Evolutionary conservation across 2,329 filamentous ascomycete species (phyloP).

Genomic region (Fusarium ambrosium): DNA sequence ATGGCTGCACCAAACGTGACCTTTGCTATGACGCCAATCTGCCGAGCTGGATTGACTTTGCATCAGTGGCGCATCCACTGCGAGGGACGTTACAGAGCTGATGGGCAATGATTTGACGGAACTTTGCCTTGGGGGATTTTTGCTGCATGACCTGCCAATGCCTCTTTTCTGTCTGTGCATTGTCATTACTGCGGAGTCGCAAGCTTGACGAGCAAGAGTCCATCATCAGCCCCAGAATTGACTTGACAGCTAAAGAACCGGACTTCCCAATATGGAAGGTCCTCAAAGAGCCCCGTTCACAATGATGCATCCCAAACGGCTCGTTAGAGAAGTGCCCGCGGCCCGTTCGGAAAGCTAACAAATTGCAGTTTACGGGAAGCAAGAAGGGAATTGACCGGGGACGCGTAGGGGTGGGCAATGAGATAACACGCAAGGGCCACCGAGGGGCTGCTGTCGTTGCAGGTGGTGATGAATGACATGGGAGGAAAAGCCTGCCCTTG

Average conservation of each 20-base stretch:
- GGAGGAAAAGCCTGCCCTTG: not conserved
- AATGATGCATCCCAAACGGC: not conserved
- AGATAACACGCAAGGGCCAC: conserved; percentile 5
- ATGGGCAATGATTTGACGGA: conserved; percentile 3
- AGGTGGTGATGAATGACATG: conserved; percentile 7
- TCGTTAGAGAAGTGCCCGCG: conserved; percentile 6
- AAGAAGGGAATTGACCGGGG: not conserved
- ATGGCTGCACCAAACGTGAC: not conserved
- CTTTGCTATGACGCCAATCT: conserved; percentile 2
- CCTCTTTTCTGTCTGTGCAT: not conserved
- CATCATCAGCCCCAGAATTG: conserved; percentile 1
- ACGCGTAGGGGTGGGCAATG: not conserved
- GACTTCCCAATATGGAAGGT: conserved; percentile 7
- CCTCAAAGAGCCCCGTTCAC: not conserved
- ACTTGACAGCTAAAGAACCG: not conserved
- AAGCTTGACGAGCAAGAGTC: not conserved
- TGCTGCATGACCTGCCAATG: conserved; percentile 1
- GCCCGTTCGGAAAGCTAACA: conserved; percentile 1
- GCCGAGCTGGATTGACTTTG: not conserved
- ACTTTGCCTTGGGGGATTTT: not conserved
- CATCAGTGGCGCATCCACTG: not conserved
- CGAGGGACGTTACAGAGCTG: conserved; percentile 2
- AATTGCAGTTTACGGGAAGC: not conserved
- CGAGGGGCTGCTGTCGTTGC: conserved; percentile 2
- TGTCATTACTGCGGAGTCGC: not conserved